Evolutionary conservation across 2,329 filamentous ascomycete species (phyloP), one percentile per base, ranked within the genome.

Genomic region (Monosporascus sp.): DNA sequence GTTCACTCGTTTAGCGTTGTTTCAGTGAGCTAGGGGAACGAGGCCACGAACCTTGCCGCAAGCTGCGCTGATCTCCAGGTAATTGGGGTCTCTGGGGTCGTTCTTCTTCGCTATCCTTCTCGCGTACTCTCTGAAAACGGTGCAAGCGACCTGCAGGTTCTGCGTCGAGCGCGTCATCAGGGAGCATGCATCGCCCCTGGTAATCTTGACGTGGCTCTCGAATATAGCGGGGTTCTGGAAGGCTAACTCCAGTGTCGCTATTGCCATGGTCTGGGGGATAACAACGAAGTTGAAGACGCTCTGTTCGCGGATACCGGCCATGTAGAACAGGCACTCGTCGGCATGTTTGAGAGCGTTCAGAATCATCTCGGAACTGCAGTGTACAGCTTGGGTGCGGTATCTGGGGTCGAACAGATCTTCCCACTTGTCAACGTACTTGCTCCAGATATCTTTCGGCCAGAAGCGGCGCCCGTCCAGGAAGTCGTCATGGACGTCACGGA

Each of bases 271-370:
- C 73, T 99, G 94, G 2, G 94, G 94, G 59, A 99, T 99, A 53
- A 93, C 93, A 48, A 91, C 91, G 71, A 99, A 99, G 80, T 99
- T 99, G 84, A 99, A 99, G 26, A 96, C 91, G 68, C 91, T 96
- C 76, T 99, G 94, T 68, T 99, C 94, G 61, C 87, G 87, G 59
- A 99, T 84, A 47, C 90, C 94, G 5, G 93, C 93, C 76, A 99
- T 91, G 75, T 97, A 99, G 77, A 92, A 97, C n/a, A 99, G 75
- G 69, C 93, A 97, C 67, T 97, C 91, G 59, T 97, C 91, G 5
- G 83, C 88, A 62, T 96, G 89, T 66, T 86, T 85, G 44, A 99
- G 79, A 5, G 93, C 90, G 64, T 94, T 91, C 55, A 97, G 79
- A 7, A 97, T 86, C 92, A 99, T 96, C 67, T 97, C 91, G 1